phyloP scores from a whole-genome alignment of 441 rosid genomes.

The Erodium moschatum region DNA sequence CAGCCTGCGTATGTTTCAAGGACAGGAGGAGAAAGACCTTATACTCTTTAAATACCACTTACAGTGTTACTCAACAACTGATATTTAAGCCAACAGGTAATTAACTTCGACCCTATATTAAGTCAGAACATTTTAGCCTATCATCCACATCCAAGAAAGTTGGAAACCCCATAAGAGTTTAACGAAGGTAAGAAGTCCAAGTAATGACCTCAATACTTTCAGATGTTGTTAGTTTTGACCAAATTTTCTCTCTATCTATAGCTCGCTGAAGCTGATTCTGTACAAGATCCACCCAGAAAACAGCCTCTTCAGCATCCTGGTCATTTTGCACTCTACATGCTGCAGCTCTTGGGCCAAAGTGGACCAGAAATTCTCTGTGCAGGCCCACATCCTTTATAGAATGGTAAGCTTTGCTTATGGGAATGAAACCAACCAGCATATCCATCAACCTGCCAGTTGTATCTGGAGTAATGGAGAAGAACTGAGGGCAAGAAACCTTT shows the following conservation, averaged over 20 bases:
- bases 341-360: constrained; percentile 87
- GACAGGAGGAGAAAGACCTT: neutral
- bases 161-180: constrained; percentile 8
- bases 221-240: constrained; percentile 89
- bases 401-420: constrained; percentile 57
- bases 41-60: constrained; percentile 6
- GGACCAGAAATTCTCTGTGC: constrained; percentile 80
- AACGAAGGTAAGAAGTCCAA: constrained; percentile 10
- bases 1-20: neutral
- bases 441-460: constrained; percentile 82
- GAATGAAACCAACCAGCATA: constrained; percentile 65
- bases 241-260: constrained; percentile 89
- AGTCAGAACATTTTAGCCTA: neutral
- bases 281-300: constrained; percentile 90
- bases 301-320: constrained; percentile 63
- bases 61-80: neutral
- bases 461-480: constrained; percentile 65
- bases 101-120: neutral
- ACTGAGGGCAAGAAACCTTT: constrained; percentile 68
- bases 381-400: constrained; percentile 68
- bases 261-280: constrained; percentile 81
- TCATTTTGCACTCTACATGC: constrained; percentile 64
- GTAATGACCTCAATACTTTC: constrained; percentile 91
- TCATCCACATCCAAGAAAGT: constrained; percentile 6
- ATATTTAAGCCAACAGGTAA: constrained; percentile 3